phyloP scores from a whole-genome alignment of 257 asterid species.

The Orobanche coerulescens region DNA sequence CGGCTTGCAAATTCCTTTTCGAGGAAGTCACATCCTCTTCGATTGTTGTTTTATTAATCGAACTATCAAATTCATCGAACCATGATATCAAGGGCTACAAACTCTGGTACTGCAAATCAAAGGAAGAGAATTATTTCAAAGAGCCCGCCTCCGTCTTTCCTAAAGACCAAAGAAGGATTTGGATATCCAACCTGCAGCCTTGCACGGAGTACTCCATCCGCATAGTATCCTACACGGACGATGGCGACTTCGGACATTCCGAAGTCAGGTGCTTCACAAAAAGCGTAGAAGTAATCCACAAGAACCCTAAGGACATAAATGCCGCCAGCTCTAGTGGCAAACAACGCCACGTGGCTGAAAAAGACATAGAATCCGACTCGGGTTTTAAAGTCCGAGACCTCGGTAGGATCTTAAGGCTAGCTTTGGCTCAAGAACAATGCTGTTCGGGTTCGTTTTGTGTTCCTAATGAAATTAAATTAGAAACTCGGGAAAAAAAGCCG shows the following conservation, averaged over 20 bases:
- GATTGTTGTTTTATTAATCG: slow-evolving; percentile 62
- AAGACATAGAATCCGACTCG: slow-evolving; percentile 60
- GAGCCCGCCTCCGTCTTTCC: slow-evolving; percentile 75
- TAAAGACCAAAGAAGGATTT: slow-evolving; percentile 70
- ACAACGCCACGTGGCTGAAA: slow-evolving; percentile 26
- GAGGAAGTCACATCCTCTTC: slow-evolving; percentile 84
- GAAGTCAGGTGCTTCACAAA: slow-evolving; percentile 82
- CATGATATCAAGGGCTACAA: slow-evolving; percentile 75
- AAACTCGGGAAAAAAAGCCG: slow-evolving; percentile 37
- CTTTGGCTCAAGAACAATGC: slow-evolving; percentile 69
- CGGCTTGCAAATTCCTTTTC: slow-evolving; percentile 88
- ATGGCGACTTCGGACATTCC: slow-evolving; percentile 74
- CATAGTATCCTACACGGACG: slow-evolving; percentile 57
- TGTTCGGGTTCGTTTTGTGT: slow-evolving; percentile 48
- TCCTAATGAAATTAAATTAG: slow-evolving; percentile 35
- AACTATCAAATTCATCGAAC: slow-evolving; percentile 41
- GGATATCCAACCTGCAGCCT: slow-evolving; percentile 79
- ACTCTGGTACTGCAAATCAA: slow-evolving; percentile 77
- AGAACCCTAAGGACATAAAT: slow-evolving; percentile 20
- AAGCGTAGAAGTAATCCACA: slow-evolving; percentile 62
- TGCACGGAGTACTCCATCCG: slow-evolving; percentile 86
- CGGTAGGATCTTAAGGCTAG: slow-evolving; percentile 69
- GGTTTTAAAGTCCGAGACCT: slow-evolving; percentile 97
- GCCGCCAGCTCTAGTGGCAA: neutral
- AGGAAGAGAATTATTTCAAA: slow-evolving; percentile 60